These are phyloP conservation scores for Podaxis sp. DNA, from an alignment of 768 basidiomycete genomes.

Conservation along the genomic window DNA sequence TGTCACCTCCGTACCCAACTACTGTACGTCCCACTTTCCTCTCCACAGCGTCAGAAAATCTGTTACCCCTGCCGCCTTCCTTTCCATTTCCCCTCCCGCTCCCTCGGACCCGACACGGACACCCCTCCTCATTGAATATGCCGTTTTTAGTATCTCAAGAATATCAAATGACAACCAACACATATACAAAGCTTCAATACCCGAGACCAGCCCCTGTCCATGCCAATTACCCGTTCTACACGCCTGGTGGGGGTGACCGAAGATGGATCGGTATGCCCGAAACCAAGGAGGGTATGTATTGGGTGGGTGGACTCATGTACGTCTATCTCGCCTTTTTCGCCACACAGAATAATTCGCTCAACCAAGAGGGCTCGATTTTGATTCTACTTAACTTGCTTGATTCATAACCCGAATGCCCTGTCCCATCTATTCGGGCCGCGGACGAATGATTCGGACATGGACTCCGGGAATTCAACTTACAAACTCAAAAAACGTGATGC, in stretches of 20 bases:
- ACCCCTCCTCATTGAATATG: background rate
- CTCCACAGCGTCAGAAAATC: background rate
- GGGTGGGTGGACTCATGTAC: slow-evolving; percentile 75
- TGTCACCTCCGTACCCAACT: slow-evolving; percentile 27
- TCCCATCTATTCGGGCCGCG: background rate
- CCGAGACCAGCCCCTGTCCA: slow-evolving; percentile 60
- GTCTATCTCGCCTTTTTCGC: slow-evolving; percentile 20
- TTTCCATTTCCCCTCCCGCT: slow-evolving; percentile 1
- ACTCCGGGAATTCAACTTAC: background rate
- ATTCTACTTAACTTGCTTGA: background rate
- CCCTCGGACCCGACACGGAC: background rate
- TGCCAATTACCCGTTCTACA: slow-evolving; percentile 70
- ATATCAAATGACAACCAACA: slow-evolving; percentile 29
- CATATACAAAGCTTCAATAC: slow-evolving; percentile 45
- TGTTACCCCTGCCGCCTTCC: background rate
- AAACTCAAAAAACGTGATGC: background rate
- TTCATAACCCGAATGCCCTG: background rate
- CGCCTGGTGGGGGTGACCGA: slow-evolving; percentile 66
- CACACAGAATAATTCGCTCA: background rate
- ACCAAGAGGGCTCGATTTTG: background rate
- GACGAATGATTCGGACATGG: background rate
- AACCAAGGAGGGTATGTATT: slow-evolving; percentile 58
- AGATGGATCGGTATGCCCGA: slow-evolving; percentile 57
- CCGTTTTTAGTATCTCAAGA: slow-evolving; percentile 27
- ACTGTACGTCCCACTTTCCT: slow-evolving; percentile 27